Percentiles rank a stretch among this genome's conserved stretches.
These are phyloP conservation scores for Melaleuca alternifolia DNA, from an alignment of 345 rosid genomes.

Conservation along the genomic window DNA sequence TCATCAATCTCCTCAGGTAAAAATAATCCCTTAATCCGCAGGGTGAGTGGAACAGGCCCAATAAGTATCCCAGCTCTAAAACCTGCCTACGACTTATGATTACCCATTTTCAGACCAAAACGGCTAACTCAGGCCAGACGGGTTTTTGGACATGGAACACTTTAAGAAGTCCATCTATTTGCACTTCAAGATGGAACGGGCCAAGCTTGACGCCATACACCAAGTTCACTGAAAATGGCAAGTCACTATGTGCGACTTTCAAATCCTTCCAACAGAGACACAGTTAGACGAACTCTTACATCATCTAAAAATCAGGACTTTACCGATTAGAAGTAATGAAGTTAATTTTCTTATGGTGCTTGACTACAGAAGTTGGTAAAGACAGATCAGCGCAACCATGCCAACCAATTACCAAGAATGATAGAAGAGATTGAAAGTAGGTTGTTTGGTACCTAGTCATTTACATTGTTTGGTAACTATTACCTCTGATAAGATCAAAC, in stretches of 20 bases:
- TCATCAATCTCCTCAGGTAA: neutral
- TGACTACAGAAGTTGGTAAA: neutral
- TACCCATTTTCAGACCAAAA: neutral
- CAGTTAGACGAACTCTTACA: neutral
- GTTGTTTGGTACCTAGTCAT: neutral
- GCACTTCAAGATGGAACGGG: neutral
- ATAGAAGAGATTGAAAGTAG: neutral
- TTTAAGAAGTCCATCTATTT: neutral
- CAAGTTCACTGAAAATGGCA: neutral
- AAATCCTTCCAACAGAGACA: neutral
- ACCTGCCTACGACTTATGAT: neutral
- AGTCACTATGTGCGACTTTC: neutral
- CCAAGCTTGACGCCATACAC: neutral
- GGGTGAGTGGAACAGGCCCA: neutral
- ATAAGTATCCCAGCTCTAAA: neutral
- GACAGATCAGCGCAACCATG: neutral
- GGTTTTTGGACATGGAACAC: neutral
- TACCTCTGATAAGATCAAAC: neutral
- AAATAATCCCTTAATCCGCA: neutral
- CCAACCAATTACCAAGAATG: neutral
- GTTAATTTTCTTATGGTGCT: neutral
- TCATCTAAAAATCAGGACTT: neutral
- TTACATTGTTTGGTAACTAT: neutral
- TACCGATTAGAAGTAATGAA: neutral
- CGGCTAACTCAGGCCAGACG: neutral